Conservation (phyloP, 2,329 filamentous ascomycete species). For the Podosphaera aphanis region DNA sequence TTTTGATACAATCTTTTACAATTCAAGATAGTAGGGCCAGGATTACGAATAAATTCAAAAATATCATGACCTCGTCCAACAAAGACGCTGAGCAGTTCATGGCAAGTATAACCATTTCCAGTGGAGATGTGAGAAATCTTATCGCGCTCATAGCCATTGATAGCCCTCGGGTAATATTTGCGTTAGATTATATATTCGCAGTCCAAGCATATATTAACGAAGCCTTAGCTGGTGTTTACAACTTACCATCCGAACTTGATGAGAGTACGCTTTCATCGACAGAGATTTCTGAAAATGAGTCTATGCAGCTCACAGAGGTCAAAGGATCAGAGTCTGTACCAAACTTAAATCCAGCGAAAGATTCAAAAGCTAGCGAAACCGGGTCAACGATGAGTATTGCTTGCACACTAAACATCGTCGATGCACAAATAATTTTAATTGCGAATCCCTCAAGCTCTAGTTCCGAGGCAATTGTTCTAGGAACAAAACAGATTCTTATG, state of each 20-base stretch:
- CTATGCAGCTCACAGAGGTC: conserved; percentile 16
- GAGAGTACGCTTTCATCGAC: conserved; percentile 31
- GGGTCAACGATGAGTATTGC: conserved; percentile 45
- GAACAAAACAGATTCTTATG: conserved; percentile 77
- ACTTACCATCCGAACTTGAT: conserved; percentile 23
- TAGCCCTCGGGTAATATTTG: conserved; percentile 83
- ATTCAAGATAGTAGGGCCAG: conserved; percentile 76
- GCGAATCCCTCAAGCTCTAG: conserved; percentile 76
- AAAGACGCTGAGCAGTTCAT: conserved; percentile 93
- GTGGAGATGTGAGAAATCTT: conserved; percentile 55
- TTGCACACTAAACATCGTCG: conserved; percentile 81
- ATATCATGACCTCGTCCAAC: conserved; percentile 94
- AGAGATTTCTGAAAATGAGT: conserved; percentile 36
- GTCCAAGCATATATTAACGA: conserved; percentile 62
- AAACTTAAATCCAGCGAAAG: conserved; percentile 7
- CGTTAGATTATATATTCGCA: conserved; percentile 83
- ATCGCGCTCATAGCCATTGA: conserved; percentile 88
- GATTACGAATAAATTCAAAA: conserved; percentile 86
- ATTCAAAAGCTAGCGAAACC: not conserved
- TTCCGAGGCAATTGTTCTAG: conserved; percentile 87
- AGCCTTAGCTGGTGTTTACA: conserved; percentile 43
- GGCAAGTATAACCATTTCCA: conserved; percentile 85
- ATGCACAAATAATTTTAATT: conserved; percentile 88
- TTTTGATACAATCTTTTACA: conserved; percentile 82
- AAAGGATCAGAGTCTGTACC: conserved; percentile 4